Evolutionary conservation across 371 early-diverging fungal genomes (phyloP), one percentile per base, ranked within the genome.

Genomic region (Mortierella sp.): DNA sequence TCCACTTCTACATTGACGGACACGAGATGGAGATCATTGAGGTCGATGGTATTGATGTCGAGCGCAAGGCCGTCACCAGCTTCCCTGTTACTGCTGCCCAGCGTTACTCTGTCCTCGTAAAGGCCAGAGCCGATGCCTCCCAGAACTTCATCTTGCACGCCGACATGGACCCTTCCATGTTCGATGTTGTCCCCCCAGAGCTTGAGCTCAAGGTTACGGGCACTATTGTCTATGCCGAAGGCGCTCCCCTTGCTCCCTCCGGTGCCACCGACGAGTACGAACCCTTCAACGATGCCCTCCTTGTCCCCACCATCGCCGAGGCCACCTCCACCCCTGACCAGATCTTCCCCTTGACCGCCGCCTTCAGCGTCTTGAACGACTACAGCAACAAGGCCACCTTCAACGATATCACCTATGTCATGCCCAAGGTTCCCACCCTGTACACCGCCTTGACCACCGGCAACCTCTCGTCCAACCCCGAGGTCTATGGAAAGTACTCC

Each of bases 331-430:
- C 91, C 48, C 91, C 91, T 77, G 85, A 90, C 74, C 89, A 90
- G 57, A 79, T 93, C 60, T 88, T 63, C 63, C 63, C 90, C 50
- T 85, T 95, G 86, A 91, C 91, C 42, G 93, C 93, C 76, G 87
- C 88, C 80, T 95, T 95, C 80, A 88, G 90, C 34, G 93, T 95
- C 73, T 89, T 91, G 70, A 91, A 92, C 55, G 96, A 96, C 78
- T 95, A 95, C 74, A 89, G 91, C 88, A 95, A 95, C 91, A 95
- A 94, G 85, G 97, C 96, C 75, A 90, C 93, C 45, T 96, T 97
- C 92, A 96, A 96, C 90, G 91, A 91, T 63, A 88, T 94, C 26
- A 92, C 95, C 28, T 97, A 93, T 80, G 89, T 92, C 55, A 68
- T 82, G 76, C 95, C 96, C 78, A 90, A 90, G 77, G 92, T 93